Evolutionary conservation across 257 asterid species (phyloP).

Genomic region (Solanum pennellii): DNA sequence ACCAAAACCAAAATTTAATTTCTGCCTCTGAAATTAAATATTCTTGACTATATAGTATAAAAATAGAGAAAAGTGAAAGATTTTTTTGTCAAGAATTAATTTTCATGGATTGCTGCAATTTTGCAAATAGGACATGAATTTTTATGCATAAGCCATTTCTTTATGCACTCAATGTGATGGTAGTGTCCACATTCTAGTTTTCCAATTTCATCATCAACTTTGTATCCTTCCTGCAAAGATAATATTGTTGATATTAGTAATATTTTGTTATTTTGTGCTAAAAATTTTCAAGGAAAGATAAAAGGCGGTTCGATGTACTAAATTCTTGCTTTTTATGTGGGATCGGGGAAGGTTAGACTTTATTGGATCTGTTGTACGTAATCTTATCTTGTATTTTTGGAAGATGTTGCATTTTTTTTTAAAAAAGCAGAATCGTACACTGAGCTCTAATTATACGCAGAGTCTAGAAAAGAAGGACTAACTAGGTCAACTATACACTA

Average conservation of each 20-base stretch:
- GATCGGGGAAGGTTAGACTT: background rate
- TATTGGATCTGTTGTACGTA: background rate
- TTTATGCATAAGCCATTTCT: slow-evolving; percentile 50
- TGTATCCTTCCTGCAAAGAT: slow-evolving; percentile 32
- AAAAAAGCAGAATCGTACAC: background rate
- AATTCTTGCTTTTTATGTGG: background rate
- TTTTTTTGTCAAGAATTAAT: background rate
- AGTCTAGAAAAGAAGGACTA: background rate
- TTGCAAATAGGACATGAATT: slow-evolving; percentile 57
- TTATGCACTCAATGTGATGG: slow-evolving; percentile 54
- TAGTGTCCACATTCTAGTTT: slow-evolving; percentile 45
- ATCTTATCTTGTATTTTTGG: background rate
- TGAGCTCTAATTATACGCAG: background rate
- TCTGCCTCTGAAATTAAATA: background rate
- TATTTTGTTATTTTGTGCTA: background rate
- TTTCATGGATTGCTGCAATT: slow-evolving; percentile 14
- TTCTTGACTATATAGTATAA: background rate
- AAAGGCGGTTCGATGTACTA: background rate
- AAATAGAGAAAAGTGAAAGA: background rate
- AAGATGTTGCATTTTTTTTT: background rate
- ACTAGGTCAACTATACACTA: background rate
- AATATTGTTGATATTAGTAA: background rate
- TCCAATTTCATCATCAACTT: slow-evolving; percentile 23
- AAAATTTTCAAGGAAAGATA: too few relatives aligned
- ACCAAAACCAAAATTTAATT: background rate